Conservation (phyloP, 306 rosid genomes). For the Fragaria ananassa region DNA sequence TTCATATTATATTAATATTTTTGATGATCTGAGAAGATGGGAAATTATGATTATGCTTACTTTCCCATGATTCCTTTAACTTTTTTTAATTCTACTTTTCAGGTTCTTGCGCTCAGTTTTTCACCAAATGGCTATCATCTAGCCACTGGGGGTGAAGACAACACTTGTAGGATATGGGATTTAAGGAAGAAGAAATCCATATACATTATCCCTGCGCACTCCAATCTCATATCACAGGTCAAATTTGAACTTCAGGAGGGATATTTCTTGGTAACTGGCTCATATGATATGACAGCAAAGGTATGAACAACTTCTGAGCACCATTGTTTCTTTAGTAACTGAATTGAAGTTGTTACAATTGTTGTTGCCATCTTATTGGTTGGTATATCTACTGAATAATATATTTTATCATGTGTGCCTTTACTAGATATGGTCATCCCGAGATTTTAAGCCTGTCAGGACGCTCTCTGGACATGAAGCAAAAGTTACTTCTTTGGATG, state of each 20-base stretch:
- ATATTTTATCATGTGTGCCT: slow-evolving; percentile 26
- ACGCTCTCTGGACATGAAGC: slow-evolving; percentile 93
- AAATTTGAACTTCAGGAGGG: slow-evolving; percentile 96
- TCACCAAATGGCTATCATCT: slow-evolving; percentile 88
- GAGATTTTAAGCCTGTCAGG: slow-evolving; percentile 90
- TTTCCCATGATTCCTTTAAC: background rate
- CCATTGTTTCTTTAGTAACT: background rate
- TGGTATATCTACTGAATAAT: slow-evolving; percentile 16
- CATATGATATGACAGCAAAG: slow-evolving; percentile 94
- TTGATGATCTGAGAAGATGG: background rate
- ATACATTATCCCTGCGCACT: slow-evolving; percentile 85
- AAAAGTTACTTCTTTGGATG: slow-evolving; percentile 78
- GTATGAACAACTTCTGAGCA: slow-evolving; percentile 31
- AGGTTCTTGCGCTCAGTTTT: slow-evolving; percentile 85
- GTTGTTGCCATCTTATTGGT: slow-evolving; percentile 5
- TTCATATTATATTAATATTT: background rate
- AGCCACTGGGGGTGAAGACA: slow-evolving; percentile 91
- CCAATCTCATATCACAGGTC: slow-evolving; percentile 87
- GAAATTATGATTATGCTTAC: background rate
- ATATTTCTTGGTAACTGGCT: slow-evolving; percentile 87
- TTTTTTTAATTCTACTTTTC: slow-evolving; percentile 16
- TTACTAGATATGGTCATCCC: slow-evolving; percentile 83
- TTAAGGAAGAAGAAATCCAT: slow-evolving; percentile 83
- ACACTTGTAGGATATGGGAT: slow-evolving; percentile 93
- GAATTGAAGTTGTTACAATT: background rate